Evolutionary conservation across 1,139 yeast species (phyloP), one percentile per base, ranked within the genome.

Genomic region (Candida pseudoviswanathii): DNA sequence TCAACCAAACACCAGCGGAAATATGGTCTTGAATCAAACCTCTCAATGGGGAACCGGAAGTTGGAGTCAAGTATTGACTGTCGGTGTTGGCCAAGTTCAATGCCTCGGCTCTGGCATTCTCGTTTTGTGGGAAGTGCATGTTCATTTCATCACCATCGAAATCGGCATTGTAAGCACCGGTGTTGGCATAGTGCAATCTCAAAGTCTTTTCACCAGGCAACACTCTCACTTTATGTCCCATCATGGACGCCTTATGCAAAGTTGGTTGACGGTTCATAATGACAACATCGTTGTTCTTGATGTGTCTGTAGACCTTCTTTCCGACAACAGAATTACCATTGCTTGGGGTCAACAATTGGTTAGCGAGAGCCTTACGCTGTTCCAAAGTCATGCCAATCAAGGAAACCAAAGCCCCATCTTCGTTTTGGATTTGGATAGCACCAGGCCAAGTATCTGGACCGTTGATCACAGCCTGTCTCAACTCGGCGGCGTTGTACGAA

Each of bases 121-220:
- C 98, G 69, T 89, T 92, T 74, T 95, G 99, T 30, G 99, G 99
- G 78, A 95, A 94, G 74, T 95, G 99, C 97, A 95, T 88, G 68
- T 95, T 95, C 99, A 95, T 95, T 77, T 95, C 99, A 73, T 95
- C 99, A 77, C 99, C 99, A 75, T 95, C 99, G 64, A 95, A 95
- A 81, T 95, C 99, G 40, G 99, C 99, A 70, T 94, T 95, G 72
- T 91, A 91, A 47, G 99, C 97, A 75, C 98, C 98, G 44, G 99
- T 95, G 68, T 95, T 95, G 59, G 99, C 99, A 70, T 95, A 95
- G 70, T 95, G 99, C 69, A 95, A 79, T 67, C 99, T 84, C 60
- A 95, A 78, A 3, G 99, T 95, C 77, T 95, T 95, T 66, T 95
- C 99, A 54, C 96, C 96, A 2, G 98, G 99, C 61, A 95, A 78